Evolutionary conservation across 768 basidiomycete species (phyloP).

Genomic region (Suillus clintonianus): DNA sequence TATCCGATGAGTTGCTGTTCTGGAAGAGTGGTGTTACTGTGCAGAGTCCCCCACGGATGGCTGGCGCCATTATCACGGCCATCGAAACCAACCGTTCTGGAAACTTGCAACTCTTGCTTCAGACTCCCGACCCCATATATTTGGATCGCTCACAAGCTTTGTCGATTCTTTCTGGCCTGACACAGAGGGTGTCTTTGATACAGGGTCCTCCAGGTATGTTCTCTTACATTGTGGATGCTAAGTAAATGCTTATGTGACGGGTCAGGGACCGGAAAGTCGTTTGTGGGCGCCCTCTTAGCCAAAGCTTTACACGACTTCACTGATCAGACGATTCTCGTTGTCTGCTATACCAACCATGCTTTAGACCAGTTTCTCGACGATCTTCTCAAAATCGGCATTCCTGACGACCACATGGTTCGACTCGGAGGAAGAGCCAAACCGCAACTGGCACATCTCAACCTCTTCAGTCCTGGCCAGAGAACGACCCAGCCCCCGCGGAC

Average conservation of each 20-base stretch:
- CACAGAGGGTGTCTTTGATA: conserved; percentile 54
- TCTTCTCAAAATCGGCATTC: conserved; percentile 57
- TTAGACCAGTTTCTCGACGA: conserved; percentile 63
- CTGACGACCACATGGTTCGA: conserved; percentile 46
- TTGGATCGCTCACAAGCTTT: conserved; percentile 50
- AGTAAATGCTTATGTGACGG: background rate
- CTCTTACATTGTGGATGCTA: background rate
- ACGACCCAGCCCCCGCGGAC: conserved; percentile 16
- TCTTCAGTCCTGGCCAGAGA: conserved; percentile 37
- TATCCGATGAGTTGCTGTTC: conserved; percentile 48
- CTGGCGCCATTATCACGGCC: conserved; percentile 21
- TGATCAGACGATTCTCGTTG: conserved; percentile 50
- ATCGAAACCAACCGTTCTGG: conserved; percentile 30
- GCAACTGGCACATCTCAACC: conserved; percentile 42
- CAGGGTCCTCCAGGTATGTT: conserved; percentile 65
- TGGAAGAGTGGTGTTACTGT: conserved; percentile 38
- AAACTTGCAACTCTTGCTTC: conserved; percentile 40
- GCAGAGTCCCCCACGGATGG: conserved; percentile 1
- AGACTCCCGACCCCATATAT: conserved; percentile 35
- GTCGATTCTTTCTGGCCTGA: conserved; percentile 48
- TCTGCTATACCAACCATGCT: conserved; percentile 69
- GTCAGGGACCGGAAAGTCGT: conserved; percentile 66
- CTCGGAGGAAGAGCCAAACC: conserved; percentile 52
- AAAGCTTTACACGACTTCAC: conserved; percentile 53
- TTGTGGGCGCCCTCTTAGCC: conserved; percentile 59